Evolutionary conservation across 208 protist genomes (phyloP), one percentile per base, ranked within the genome.

Genomic region (Naegleria gruberi): DNA sequence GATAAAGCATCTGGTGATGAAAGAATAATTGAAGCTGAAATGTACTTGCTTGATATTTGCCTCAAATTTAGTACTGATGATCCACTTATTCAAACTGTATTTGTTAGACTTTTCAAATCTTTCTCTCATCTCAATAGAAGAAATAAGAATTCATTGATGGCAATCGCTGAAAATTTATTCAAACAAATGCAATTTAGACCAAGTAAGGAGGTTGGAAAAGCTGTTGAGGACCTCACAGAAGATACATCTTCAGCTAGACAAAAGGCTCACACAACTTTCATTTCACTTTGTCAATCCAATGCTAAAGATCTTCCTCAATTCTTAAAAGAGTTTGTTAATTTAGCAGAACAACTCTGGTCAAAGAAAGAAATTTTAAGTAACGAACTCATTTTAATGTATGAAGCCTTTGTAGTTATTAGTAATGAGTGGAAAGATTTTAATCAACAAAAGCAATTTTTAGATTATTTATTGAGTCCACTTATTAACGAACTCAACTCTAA

Each of bases 41-140:
- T 30, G 26, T 15, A 46, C 12, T 12, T 87, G 4, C 12, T 87
- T 34, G 7, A 51, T 37, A 19, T 40, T n/a, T 40, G 41, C 5
- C 43, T 87, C 4, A 5, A 34, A 40, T 87, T 87, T 40, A 17
- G 5, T 19, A 87, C 43, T 7, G n/a, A 45, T n/a, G 82, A 87
- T 87, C 43, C 82, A 19, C 19, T 55, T 0, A 87, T 87, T 87
- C 82, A 87, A 57, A 55, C 43, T 6, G n/a, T 37, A 87, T 87
- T n/a, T 45, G 12, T 87, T 10, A 15, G 30, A 45, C 37, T 34
- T 3, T 55, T 87, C 26, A 34, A 87, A 55, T 26, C 12, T 0
- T 40, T 87, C 4, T 34, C 41, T 55, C 43, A 15, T 10, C 15
- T 55, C 23, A 45, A 87, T 87, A 55, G 55, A 30, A 55, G 23